phyloP scores from a whole-genome alignment of 179 eudicot genomes.

The Beta lomatogona region DNA sequence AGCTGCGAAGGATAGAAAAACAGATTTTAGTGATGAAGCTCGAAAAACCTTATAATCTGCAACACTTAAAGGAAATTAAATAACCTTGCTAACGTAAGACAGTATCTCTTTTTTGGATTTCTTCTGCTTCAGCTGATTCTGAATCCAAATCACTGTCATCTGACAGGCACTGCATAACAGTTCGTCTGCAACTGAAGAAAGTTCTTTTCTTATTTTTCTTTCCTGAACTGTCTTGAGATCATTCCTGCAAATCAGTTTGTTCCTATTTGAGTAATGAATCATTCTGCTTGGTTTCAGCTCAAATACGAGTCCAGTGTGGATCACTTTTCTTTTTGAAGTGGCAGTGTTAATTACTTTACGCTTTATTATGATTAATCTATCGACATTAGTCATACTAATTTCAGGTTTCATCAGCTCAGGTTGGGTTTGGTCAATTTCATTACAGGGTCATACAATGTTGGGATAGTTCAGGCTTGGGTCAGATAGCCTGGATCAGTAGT shows the following conservation, averaged over 20 bases:
- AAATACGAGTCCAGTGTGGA: neutral
- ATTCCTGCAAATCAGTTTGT: constrained; percentile 37
- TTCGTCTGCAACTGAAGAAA: constrained; percentile 32
- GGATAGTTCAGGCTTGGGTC: too few species aligned
- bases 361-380: too few species aligned
- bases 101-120: constrained; percentile 49
- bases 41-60: neutral
- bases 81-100: constrained; percentile 61
- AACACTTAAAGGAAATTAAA: neutral
- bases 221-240: constrained; percentile 52
- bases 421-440: too few species aligned
- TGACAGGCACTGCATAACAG: constrained; percentile 60
- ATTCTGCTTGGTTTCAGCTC: neutral
- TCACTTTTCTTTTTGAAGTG: too few species aligned
- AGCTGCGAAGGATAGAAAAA: neutral
- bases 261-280: too few species aligned
- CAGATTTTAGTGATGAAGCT: neutral
- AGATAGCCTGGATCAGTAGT: too few species aligned
- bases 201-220: constrained; percentile 31
- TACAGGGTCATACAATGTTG: too few species aligned
- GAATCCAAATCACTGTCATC: constrained; percentile 69
- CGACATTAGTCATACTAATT: too few species aligned
- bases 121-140: constrained; percentile 52
- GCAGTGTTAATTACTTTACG: too few species aligned
- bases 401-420: too few species aligned